Base-by-base conservation (phyloP, 306 rosid species). In the Abrus precatorius region DNA sequence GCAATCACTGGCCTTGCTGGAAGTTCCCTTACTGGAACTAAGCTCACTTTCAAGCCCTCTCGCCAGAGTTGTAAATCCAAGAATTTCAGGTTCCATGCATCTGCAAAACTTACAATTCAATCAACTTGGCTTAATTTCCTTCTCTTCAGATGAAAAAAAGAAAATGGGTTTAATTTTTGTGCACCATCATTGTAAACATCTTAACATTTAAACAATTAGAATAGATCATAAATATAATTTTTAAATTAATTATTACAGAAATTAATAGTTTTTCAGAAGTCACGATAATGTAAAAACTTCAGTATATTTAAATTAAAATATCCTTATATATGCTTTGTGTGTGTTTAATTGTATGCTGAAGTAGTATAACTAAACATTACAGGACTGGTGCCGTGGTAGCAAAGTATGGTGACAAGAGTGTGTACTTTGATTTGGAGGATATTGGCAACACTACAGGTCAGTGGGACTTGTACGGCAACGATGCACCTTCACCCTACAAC, bases 391-490 rank as follows among this genome's bases (percentile, higher is more conserved):
- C 85, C 70, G 94, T 91, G 78, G 97, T 91, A 79, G 97, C 97
- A 14, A 95, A 92, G 86, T 95, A 95, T 69, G 98, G 98, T 36
- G 98, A 95, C 86, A 92, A 95, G 81, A 95, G 98, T 84, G 95
- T 92, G 28, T 92, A 92, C 92, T 95, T 91, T 76, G 95, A 95
- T 80, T 90, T 95, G 82, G 95, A 92, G 89, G 98, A 95, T 82
- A 53, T 95, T 44, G 95, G 97, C 10, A 92, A 95, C 97, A 95
- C 98, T 12, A 92, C 98, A 1, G 98, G 98, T 28, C 97, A 95
- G 68, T 95, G 98, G 98, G 98, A 95, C 69, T 87, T 95, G 90
- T 95, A 94, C 78, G 98, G 99, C 2, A 93, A 97, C 11, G 99
- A 95, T 93, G 95, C 95, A 3, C 97, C 97, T 41, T 92, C 97